These are phyloP conservation scores for Grigorovia humatica DNA, from an alignment of 805 yeast genomes.

Conservation along the genomic window DNA sequence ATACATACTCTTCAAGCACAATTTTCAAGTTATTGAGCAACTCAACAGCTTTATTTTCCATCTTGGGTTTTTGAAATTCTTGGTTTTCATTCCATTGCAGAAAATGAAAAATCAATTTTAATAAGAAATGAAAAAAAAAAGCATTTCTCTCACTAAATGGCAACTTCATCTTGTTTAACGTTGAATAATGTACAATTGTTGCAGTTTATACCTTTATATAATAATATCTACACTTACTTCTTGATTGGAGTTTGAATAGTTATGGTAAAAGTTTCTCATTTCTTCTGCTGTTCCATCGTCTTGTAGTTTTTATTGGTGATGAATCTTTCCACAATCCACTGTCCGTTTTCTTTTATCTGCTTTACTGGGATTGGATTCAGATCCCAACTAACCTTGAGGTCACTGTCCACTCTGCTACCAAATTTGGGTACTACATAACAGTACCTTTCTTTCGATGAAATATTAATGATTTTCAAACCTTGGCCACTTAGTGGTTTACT, in stretches of 20 bases:
- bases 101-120: not conserved
- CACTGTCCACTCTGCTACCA: conserved; percentile 75
- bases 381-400: conserved; percentile 81
- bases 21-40: not conserved
- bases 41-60: not conserved
- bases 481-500: conserved; percentile 81
- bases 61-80: not conserved
- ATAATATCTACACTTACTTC: not conserved
- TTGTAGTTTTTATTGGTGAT: conserved; percentile 22
- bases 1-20: not conserved
- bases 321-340: conserved; percentile 44
- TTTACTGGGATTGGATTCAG: conserved; percentile 68
- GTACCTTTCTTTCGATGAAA: conserved; percentile 59
- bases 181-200: not conserved
- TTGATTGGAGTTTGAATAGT: not conserved
- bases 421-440: conserved; percentile 86
- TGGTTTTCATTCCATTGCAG: not conserved
- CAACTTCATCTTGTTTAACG: not conserved
- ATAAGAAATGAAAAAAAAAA: not conserved
- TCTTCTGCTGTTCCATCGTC: conserved; percentile 4
- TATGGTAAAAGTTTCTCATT: not conserved
- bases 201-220: too few relatives aligned
- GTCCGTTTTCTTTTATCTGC: conserved; percentile 57
- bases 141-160: not conserved
- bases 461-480: conserved; percentile 71